These are phyloP conservation scores for Aspergillus sclerotioniger DNA, from an alignment of 495 filamentous ascomycete genomes.

Conservation along the genomic window DNA sequence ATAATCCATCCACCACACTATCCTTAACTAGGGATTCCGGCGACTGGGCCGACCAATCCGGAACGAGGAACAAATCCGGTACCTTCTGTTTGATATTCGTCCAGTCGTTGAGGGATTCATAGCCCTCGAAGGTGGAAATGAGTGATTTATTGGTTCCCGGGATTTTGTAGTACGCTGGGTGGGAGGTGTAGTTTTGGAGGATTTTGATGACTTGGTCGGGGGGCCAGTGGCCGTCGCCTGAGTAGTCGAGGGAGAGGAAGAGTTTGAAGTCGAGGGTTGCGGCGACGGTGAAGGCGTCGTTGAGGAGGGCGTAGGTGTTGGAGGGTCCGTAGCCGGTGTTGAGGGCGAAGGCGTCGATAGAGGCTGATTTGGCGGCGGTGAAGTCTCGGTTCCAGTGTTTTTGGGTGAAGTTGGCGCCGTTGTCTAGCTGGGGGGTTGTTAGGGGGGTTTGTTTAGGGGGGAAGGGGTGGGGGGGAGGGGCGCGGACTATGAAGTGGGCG, in stretches of 20 bases:
- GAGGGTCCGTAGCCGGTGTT: slow-evolving; percentile 59
- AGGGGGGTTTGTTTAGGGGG: background rate
- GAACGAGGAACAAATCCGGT: slow-evolving; percentile 54
- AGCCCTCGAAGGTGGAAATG: slow-evolving; percentile 74
- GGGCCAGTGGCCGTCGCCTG: slow-evolving; percentile 56
- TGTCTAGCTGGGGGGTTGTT: slow-evolving; percentile 21
- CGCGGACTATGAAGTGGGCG: slow-evolving; percentile 36
- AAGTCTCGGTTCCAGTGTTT: slow-evolving; percentile 61
- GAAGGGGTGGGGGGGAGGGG: background rate
- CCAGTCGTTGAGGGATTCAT: slow-evolving; percentile 59
- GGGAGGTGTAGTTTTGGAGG: slow-evolving; percentile 54
- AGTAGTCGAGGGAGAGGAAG: slow-evolving; percentile 72
- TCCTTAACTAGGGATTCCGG: slow-evolving; percentile 38
- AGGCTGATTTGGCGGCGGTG: slow-evolving; percentile 51
- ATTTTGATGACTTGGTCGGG: slow-evolving; percentile 51
- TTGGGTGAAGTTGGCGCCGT: slow-evolving; percentile 27
- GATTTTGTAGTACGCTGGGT: slow-evolving; percentile 53
- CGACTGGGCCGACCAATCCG: slow-evolving; percentile 62
- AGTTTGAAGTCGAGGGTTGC: slow-evolving; percentile 55
- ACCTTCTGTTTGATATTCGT: slow-evolving; percentile 49
- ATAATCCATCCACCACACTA: slow-evolving; percentile 58
- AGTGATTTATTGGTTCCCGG: slow-evolving; percentile 44
- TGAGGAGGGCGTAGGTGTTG: slow-evolving; percentile 44
- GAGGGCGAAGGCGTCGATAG: slow-evolving; percentile 72
- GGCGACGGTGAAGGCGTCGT: slow-evolving; percentile 57